Evolutionary conservation across 2,329 filamentous ascomycete species (phyloP).

Genomic region (Zasmidium angulare): DNA sequence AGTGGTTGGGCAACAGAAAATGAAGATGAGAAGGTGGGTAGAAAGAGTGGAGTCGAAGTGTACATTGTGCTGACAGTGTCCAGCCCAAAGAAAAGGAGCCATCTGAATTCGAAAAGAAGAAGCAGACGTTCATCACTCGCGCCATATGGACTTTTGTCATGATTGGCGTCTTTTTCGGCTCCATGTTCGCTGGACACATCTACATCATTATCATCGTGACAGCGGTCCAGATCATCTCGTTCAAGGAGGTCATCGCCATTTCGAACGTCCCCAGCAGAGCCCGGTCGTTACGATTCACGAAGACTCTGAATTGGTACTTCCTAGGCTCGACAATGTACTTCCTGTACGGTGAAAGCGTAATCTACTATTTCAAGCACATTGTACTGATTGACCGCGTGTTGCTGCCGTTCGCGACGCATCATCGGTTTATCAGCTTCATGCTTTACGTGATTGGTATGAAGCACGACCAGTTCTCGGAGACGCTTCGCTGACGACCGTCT

Average conservation of each 20-base stretch:
- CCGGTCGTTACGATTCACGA: conserved; percentile 87
- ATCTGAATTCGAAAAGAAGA: conserved; percentile 95
- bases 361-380: conserved; percentile 99
- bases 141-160: conserved; percentile 98
- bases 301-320: conserved; percentile 98
- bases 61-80: neutral
- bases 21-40: conserved; percentile 31
- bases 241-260: conserved; percentile 99
- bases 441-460: conserved; percentile 93
- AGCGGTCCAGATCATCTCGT: conserved; percentile 90
- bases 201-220: conserved; percentile 95
- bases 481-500: neutral
- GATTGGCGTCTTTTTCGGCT: conserved; percentile 88
- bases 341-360: conserved; percentile 95
- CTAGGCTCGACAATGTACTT: conserved; percentile 99
- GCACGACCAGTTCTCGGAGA: neutral
- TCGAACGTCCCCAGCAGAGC: conserved; percentile 90
- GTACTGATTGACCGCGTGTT: conserved; percentile 91
- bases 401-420: conserved; percentile 90
- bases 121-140: conserved; percentile 93
- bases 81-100: conserved; percentile 21
- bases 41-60: neutral
- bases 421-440: conserved; percentile 97
- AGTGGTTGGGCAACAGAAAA: conserved; percentile 38
- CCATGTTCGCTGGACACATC: conserved; percentile 94